Evolutionary conservation across 805 yeast species (phyloP), one percentile per base, ranked within the genome.

Genomic region (Phaffomyces opuntiae): DNA sequence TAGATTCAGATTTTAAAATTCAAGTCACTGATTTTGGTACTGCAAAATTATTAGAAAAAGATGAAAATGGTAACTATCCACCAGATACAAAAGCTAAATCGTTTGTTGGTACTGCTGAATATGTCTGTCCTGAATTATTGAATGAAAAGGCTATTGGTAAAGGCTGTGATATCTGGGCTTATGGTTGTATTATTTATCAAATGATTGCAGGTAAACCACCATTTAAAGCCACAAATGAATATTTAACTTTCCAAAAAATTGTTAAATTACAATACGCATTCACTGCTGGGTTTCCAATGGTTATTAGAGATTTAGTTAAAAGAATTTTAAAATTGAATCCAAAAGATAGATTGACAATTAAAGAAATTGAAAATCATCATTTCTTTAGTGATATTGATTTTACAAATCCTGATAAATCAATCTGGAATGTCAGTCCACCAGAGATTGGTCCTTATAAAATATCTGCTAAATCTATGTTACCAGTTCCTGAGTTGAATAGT

Each of bases 141-240:
- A 87, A 71, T 51, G 85, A 76, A 56, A 85, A 83, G 55, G 81
- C 78, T 46, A 87, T 88, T 0, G 97, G 97, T 1, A 82, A 80
- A 54, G 89, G 97, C 1, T 86, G 96, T 42, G 99, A 93, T 65
- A 83, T 93, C n/a, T 93, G 99, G 99, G 91, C 98, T 11, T 87
- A 95, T 64, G 99, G 99, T 1, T 89, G 98, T 62, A 91, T 93
- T 8, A 64, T 93, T 0, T 93, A 86, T 63, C 98, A 93, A 62
- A 87, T 93, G 96, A 80, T 90, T 24, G 95, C 95, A 49, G 96
- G 97, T 0, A 77, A 75, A 51, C 93, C 97, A 1, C 95, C 95
- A 5, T 86, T 86, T 62, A 85, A 84, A 58, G 95, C 90, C 2
- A 74, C 88, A 0, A 86, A 85, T 59, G 95, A 86, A 58, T 86